These are phyloP conservation scores for Citrullus colocynthis DNA, from an alignment of 306 rosid genomes.

Conservation along the genomic window DNA sequence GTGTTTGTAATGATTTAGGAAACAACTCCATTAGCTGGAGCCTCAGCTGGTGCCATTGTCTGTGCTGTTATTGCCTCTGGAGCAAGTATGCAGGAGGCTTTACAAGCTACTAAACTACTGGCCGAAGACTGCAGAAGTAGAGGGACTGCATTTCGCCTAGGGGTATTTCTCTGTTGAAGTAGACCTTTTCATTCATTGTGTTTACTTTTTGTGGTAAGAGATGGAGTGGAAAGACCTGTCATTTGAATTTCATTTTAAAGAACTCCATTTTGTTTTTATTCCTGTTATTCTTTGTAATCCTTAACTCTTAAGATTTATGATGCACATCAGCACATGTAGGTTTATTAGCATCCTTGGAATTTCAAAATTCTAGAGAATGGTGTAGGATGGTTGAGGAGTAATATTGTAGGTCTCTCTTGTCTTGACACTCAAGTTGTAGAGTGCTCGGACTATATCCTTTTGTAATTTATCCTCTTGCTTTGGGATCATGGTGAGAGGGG, in stretches of 20 bases:
- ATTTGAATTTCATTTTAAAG: background rate
- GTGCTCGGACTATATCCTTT: background rate
- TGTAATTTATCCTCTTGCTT: too few species aligned
- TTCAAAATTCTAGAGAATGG: background rate
- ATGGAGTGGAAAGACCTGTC: background rate
- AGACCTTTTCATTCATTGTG: constrained; percentile 1
- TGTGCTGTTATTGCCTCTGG: constrained; percentile 94
- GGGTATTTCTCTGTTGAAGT: constrained; percentile 39
- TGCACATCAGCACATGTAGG: background rate
- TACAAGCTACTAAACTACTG: constrained; percentile 67
- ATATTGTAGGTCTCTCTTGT: background rate
- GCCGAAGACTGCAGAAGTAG: constrained; percentile 78
- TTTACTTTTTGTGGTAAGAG: background rate
- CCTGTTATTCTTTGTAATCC: background rate
- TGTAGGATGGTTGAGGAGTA: background rate
- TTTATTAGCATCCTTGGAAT: background rate
- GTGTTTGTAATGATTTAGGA: constrained; percentile 38
- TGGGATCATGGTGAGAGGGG: background rate
- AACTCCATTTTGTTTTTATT: background rate
- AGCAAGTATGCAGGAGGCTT: constrained; percentile 74
- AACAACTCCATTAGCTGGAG: constrained; percentile 92
- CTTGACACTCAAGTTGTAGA: background rate
- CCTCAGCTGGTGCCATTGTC: constrained; percentile 94
- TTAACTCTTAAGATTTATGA: background rate
- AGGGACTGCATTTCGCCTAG: constrained; percentile 94